A percentile compares a stretch with the other conserved stretches of the same genome.
Conservation (phyloP, 306 rosid species). For the peach (Prunus persica) region Prunus_persica_NCBIv2 NC_034009.1:10958501-10959000, state of each 20-base stretch:
- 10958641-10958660: conserved; percentile 44
- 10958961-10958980: too few relatives aligned
- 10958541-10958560: conserved; percentile 38
- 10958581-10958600: conserved; percentile 25
- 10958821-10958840: too few relatives aligned
- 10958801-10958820: too few relatives aligned
- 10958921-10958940: too few relatives aligned
- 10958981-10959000: too few relatives aligned
- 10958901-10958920: too few relatives aligned
- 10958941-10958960: too few relatives aligned
- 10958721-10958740: neutral
- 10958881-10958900: too few relatives aligned
- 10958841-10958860: too few relatives aligned
- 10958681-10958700: conserved; percentile 45
- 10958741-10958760: neutral
- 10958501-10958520: conserved; percentile 80
- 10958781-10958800: too few relatives aligned
- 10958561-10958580: conserved; percentile 24
- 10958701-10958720: conserved; percentile 47
- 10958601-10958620: conserved; percentile 11
- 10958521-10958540: conserved; percentile 83
- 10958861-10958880: too few relatives aligned
- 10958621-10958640: conserved; percentile 28
- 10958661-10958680: conserved; percentile 49
- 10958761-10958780: neutral